phyloP scores from a whole-genome alignment of 257 asterid species.

The Plectranthus barbatus region DNA sequence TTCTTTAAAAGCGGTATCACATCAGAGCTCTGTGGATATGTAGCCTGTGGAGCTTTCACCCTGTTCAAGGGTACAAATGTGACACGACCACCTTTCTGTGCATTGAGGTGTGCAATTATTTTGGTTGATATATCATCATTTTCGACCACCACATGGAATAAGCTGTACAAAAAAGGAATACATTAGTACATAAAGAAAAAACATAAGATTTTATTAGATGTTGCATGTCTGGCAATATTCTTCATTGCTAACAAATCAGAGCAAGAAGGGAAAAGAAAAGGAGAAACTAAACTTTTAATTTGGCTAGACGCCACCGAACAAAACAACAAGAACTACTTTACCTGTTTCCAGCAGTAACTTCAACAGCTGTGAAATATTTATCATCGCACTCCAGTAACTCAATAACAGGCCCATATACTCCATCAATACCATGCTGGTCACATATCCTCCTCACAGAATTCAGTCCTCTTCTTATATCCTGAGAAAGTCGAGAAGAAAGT shows the following conservation, averaged over 20 bases:
- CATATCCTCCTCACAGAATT: constrained; percentile 77
- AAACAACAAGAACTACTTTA: constrained; percentile 10
- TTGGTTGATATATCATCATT: constrained; percentile 84
- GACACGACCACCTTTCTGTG: constrained; percentile 95
- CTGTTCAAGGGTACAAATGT: constrained; percentile 96
- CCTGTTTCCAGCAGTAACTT: constrained; percentile 99
- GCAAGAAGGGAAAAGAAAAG: neutral
- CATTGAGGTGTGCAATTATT: constrained; percentile 85
- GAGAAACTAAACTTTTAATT: neutral
- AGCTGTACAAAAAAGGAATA: constrained; percentile 39
- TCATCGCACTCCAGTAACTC: constrained; percentile 95
- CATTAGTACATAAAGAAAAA: constrained; percentile 4
- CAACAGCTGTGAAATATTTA: constrained; percentile 93
- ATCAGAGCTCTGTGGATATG: constrained; percentile 79
- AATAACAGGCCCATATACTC: constrained; percentile 81
- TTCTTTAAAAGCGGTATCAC: constrained; percentile 85
- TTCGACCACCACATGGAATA: constrained; percentile 90
- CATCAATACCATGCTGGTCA: constrained; percentile 33
- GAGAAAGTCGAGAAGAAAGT: constrained; percentile 12
- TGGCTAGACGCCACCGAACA: constrained; percentile 1
- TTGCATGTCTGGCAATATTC: neutral
- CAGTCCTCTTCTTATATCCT: constrained; percentile 98
- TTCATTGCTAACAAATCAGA: neutral
- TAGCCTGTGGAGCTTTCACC: constrained; percentile 69
- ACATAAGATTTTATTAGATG: neutral